A percentile compares a stretch with the other conserved stretches of the same genome.
Evolutionary conservation across 2,329 filamentous ascomycete species (phyloP).

Genomic region (Beauveria pseudobassiana): DNA sequence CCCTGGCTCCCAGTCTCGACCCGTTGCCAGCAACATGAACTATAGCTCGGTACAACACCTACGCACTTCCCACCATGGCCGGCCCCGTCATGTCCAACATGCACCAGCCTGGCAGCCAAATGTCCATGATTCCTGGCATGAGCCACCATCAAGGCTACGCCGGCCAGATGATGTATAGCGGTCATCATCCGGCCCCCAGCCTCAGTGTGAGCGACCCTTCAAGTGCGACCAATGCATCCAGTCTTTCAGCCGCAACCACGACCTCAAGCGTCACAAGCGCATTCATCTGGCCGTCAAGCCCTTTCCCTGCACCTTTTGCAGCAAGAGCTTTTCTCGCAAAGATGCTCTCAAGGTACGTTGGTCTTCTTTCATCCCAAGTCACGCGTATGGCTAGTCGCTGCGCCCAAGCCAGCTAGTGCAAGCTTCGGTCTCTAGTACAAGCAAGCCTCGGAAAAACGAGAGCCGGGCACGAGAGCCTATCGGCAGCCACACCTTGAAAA

Average conservation of each 20-base stretch:
- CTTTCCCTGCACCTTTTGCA: slow-evolving; percentile 83
- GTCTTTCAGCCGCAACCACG: slow-evolving; percentile 93
- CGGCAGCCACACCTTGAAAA: not conserved
- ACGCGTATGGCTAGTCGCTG: not conserved
- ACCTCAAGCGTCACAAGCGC: slow-evolving; percentile 89
- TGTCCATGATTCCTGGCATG: slow-evolving; percentile 61
- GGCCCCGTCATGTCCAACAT: slow-evolving; percentile 73
- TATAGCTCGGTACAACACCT: slow-evolving; percentile 31
- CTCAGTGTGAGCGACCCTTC: slow-evolving; percentile 74
- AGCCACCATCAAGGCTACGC: slow-evolving; percentile 47
- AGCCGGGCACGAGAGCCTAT: not conserved
- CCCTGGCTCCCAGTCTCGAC: slow-evolving; percentile 24
- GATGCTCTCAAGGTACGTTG: slow-evolving; percentile 84
- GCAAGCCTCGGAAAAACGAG: not conserved
- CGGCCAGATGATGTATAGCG: slow-evolving; percentile 52
- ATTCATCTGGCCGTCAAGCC: slow-evolving; percentile 95
- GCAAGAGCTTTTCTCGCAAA: slow-evolving; percentile 95
- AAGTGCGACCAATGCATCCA: slow-evolving; percentile 89
- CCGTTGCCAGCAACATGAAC: slow-evolving; percentile 1
- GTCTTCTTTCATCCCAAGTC: not conserved
- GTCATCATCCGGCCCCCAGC: slow-evolving; percentile 35
- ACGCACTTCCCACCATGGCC: slow-evolving; percentile 52
- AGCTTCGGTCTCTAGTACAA: not conserved
- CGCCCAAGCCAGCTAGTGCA: not conserved
- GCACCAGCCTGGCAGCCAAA: slow-evolving; percentile 62